Percentiles rank a stretch among this genome's conserved stretches.
Conservation (phyloP, 2,329 filamentous ascomycete species). For the Moelleriella libera region DNA sequence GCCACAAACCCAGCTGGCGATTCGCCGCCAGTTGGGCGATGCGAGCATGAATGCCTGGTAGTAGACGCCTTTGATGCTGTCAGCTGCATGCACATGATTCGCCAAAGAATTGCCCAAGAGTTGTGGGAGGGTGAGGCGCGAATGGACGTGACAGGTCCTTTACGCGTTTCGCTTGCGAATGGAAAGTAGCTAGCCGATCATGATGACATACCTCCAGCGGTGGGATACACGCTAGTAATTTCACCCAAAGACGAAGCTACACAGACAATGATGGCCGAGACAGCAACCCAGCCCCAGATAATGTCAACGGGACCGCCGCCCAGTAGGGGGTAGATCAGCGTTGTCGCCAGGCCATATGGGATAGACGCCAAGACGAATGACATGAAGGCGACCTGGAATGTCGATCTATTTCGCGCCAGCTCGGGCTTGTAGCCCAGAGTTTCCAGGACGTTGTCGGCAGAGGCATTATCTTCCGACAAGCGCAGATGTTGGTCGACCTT, state of each 20-base stretch:
- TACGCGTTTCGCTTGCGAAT: too few species aligned
- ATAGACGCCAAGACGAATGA: conserved; percentile 64
- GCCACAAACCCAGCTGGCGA: conserved; percentile 58
- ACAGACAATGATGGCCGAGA: conserved; percentile 57
- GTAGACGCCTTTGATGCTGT: conserved; percentile 36
- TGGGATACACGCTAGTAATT: conserved; percentile 63
- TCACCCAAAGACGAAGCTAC: conserved; percentile 59
- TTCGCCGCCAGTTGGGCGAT: conserved; percentile 41
- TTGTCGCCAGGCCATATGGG: conserved; percentile 60
- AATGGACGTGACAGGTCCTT: too few species aligned
- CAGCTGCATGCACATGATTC: conserved; percentile 4
- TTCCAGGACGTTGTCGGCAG: conserved; percentile 48
- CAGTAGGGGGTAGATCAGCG: conserved; percentile 50
- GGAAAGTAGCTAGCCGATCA: too few species aligned
- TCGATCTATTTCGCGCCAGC: conserved; percentile 49
- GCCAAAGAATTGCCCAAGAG: not conserved
- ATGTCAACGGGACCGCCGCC: conserved; percentile 55
- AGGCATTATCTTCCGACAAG: conserved; percentile 16
- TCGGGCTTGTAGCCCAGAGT: conserved; percentile 54
- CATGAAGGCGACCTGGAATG: conserved; percentile 59
- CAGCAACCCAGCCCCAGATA: conserved; percentile 58
- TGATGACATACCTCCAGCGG: conserved; percentile 43
- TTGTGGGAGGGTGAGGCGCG: too few species aligned
- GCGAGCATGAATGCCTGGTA: conserved; percentile 68
- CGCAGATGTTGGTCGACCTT: conserved; percentile 14